Evolutionary conservation across 164 flowering plant genomes (phyloP).

Genomic region (Tinospora cordifolia): DNA sequence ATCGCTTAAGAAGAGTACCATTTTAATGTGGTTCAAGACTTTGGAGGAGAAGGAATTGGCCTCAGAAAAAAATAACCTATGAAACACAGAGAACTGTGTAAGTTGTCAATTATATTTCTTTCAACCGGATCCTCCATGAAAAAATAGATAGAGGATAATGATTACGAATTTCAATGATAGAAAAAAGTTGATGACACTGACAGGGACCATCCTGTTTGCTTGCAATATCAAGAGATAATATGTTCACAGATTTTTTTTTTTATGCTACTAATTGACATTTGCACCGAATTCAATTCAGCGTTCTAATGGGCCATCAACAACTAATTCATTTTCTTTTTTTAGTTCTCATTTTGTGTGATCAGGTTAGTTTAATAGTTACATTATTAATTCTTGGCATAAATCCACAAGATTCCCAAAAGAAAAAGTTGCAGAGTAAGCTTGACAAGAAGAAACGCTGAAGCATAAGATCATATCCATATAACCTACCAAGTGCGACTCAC

Average conservation of each 20-base stretch:
- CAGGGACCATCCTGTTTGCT: not conserved
- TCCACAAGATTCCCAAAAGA: not conserved
- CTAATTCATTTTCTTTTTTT: not conserved
- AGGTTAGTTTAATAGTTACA: not conserved
- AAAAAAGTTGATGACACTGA: not conserved
- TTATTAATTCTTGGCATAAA: not conserved
- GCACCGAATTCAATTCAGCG: not conserved
- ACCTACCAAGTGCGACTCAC: constrained; percentile 35
- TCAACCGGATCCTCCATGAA: not conserved
- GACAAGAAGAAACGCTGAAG: too few species aligned
- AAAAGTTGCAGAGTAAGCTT: not conserved
- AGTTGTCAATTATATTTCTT: not conserved
- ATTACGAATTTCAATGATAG: not conserved
- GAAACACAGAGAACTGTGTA: not conserved
- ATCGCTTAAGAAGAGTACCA: not conserved
- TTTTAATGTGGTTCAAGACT: not conserved
- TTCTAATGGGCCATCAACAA: not conserved
- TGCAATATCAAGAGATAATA: not conserved
- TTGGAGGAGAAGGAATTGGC: not conserved
- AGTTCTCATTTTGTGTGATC: not conserved
- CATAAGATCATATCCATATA: not conserved
- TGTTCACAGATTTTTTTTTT: not conserved
- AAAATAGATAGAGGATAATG: not conserved
- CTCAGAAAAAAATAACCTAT: not conserved
- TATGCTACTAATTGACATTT: not conserved